A percentile compares a stretch with the other conserved stretches of the same genome.
Evolutionary conservation across 495 filamentous ascomycete species (phyloP).

Genomic region (Podospora didyma): DNA sequence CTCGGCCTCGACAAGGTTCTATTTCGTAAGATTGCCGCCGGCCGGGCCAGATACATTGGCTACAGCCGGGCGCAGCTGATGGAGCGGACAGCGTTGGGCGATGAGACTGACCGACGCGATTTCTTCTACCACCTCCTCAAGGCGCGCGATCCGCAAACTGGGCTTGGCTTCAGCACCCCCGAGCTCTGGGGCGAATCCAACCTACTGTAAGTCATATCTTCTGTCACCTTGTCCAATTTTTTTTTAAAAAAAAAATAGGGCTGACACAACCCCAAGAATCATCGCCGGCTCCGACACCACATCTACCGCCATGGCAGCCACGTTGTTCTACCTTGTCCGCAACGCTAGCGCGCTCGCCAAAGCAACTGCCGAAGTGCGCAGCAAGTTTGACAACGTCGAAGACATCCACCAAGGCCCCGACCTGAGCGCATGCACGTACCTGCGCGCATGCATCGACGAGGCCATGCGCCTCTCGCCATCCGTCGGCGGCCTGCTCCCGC

Average conservation of each 20-base stretch:
- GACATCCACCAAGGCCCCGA: slow-evolving; percentile 48
- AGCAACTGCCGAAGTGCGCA: slow-evolving; percentile 47
- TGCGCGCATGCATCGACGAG: slow-evolving; percentile 65
- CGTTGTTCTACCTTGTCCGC: slow-evolving; percentile 64
- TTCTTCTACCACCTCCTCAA: slow-evolving; percentile 59
- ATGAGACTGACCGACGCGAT: slow-evolving; percentile 60
- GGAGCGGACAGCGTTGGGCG: slow-evolving; percentile 51
- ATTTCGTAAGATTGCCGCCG: slow-evolving; percentile 52
- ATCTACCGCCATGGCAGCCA: slow-evolving; percentile 57
- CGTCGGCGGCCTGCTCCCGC: slow-evolving; percentile 56
- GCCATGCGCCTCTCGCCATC: slow-evolving; percentile 66
- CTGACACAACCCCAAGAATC: slow-evolving; percentile 26
- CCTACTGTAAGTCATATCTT: slow-evolving; percentile 52
- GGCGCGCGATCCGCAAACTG: slow-evolving; percentile 57
- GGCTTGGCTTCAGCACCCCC: slow-evolving; percentile 58
- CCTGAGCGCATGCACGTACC: slow-evolving; percentile 54
- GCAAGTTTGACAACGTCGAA: slow-evolving; percentile 45
- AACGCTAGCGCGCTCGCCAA: slow-evolving; percentile 47
- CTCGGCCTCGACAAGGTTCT: slow-evolving; percentile 54
- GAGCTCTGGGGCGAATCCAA: slow-evolving; percentile 72
- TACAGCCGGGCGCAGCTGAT: slow-evolving; percentile 52
- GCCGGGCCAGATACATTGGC: slow-evolving; percentile 50
- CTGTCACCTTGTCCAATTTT: slow-evolving; percentile 8
- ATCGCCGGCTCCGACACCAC: slow-evolving; percentile 62
- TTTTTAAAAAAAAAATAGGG: background rate